phyloP scores from a whole-genome alignment of 1,284 basidiomycete genomes.

The Serendipita sp. region DNA sequence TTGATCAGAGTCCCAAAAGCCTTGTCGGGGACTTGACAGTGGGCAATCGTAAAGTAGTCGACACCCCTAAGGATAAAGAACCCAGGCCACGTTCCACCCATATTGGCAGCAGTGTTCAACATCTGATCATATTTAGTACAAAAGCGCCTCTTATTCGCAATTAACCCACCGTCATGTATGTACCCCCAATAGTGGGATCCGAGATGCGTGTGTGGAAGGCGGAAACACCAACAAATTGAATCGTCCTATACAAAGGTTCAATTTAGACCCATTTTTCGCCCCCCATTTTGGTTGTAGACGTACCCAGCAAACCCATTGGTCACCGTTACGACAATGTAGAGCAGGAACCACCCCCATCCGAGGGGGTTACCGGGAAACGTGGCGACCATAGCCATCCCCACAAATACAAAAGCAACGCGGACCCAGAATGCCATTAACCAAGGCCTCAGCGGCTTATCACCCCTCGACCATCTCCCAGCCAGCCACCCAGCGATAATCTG shows the following conservation, averaged over 20 bases:
- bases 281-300: conserved; percentile 18
- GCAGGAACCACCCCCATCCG: conserved; percentile 64
- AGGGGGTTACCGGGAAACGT: conserved; percentile 72
- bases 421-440: conserved; percentile 93
- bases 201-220: conserved; percentile 97
- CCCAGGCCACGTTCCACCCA: conserved; percentile 96
- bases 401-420: conserved; percentile 53
- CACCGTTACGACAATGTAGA: conserved; percentile 70
- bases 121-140: conserved; percentile 33
- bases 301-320: conserved; percentile 76
- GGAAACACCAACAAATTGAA: conserved; percentile 96
- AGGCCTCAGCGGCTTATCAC: conserved; percentile 58
- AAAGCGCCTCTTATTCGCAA: neutral
- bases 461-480: conserved; percentile 84
- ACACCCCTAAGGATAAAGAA: conserved; percentile 79
- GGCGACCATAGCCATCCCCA: conserved; percentile 64
- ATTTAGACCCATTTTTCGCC: conserved; percentile 1
- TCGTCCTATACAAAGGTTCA: conserved; percentile 43
- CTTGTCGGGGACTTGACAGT: conserved; percentile 54
- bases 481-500: conserved; percentile 93
- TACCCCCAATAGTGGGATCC: conserved; percentile 93
- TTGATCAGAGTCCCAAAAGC: conserved; percentile 37
- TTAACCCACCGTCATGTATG: conserved; percentile 85
- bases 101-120: conserved; percentile 90
- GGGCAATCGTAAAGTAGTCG: conserved; percentile 72